Base-by-base conservation (phyloP, 345 rosid genomes). In the Lenwebbia sp. region DNA sequence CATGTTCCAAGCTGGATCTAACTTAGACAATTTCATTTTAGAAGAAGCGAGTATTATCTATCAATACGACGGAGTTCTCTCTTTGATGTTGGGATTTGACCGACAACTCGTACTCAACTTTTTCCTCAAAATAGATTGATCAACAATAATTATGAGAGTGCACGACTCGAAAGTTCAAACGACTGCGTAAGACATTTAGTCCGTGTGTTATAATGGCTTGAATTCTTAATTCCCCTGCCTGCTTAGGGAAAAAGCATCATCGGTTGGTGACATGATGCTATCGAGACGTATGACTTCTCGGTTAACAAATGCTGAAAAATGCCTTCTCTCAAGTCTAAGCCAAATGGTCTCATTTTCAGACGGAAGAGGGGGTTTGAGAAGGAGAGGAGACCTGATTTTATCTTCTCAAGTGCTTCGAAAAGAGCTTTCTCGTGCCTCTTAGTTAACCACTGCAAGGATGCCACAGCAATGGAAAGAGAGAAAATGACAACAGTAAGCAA, bases 341-440 rank as follows among this genome's bases (percentile, higher is more conserved):
- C 40, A 54, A 54, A 37, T 23, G 74, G 50, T 13, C 22, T 28
- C 40, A 58, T 30, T 14, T 25, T 57, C 44, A 57, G 19, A 30
- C 40, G 51, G 33, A 47, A 28, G 76, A 55, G 25, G 51, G 51
- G 40, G 22, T 33, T 70, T 70, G 25, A 70, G 13, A 9, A 70
- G 78, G 4, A 70, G 78, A 70, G 78, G 78, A 70, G 28, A 87
- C 88, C 88, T 84, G 88, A 78, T 28, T 87, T 87, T 74, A 87
- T 75, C 86, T 87, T 87, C 78, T 87, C 88, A 26, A 87, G 88
- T 30, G 88, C 88, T 84, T 87, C 86, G 51, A 57, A 87, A 4
- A 87, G 86, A 75, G 88, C 86, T 23, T 50, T 84, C 44, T 87
- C 84, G 58, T 85, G 50, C 76, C 85, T 87, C 81, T 14, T 84